Percentiles rank a stretch among this genome's conserved stretches.
These are phyloP conservation scores for Chytriomyces sp. DNA, from an alignment of 192 early-diverging fungal species.

Conservation along the genomic window DNA sequence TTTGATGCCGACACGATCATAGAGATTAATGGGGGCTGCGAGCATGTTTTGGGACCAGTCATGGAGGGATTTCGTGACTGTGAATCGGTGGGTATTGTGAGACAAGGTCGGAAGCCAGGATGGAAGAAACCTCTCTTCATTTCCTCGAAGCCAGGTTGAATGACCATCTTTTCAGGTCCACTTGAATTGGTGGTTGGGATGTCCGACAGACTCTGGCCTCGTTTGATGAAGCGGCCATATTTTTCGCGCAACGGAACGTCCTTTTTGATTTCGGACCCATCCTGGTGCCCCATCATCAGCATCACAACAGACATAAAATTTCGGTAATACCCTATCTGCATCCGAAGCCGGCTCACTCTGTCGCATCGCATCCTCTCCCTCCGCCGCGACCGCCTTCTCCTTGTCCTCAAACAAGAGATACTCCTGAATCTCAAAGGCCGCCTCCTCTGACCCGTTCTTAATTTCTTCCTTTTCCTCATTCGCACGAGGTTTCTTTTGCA, in stretches of 20 bases:
- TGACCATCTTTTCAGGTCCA: not conserved
- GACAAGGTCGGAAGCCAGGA: not conserved
- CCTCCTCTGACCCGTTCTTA: too few relatives aligned
- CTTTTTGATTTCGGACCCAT: not conserved
- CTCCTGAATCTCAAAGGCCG: not conserved
- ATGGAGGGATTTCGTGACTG: conserved; percentile 21
- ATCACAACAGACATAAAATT: not conserved
- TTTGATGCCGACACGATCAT: not conserved
- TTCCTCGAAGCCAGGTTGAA: conserved; percentile 23
- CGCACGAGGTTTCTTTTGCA: conserved; percentile 6
- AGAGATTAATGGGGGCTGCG: conserved; percentile 7
- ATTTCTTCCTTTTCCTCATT: too few relatives aligned
- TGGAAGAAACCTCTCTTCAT: conserved; percentile 18
- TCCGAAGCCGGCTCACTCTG: not conserved
- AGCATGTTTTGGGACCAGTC: conserved; percentile 28
- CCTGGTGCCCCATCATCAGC: not conserved
- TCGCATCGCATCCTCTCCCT: not conserved
- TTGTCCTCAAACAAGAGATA: not conserved
- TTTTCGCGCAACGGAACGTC: conserved; percentile 2
- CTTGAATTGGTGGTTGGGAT: not conserved
- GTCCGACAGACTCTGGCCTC: not conserved
- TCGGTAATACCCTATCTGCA: not conserved
- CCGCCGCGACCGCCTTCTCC: not conserved
- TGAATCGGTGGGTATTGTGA: not conserved
- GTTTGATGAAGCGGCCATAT: conserved; percentile 5